Evolutionary conservation across 1,284 basidiomycete species (phyloP).

Genomic region (Fistulinella cinereoalba): DNA sequence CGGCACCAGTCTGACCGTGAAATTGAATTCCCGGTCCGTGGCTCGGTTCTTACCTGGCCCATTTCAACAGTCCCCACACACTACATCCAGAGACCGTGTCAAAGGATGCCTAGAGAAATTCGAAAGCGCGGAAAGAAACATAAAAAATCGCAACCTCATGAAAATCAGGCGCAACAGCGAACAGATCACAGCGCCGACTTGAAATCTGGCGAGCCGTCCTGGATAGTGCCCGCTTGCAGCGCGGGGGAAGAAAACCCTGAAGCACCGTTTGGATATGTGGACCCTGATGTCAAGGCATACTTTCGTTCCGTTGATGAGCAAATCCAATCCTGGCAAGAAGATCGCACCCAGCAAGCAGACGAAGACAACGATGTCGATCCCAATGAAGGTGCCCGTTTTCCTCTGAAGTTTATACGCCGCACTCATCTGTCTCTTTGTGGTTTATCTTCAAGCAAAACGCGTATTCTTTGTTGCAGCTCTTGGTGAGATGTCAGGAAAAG

Average conservation of each 20-base stretch:
- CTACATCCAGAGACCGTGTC: neutral
- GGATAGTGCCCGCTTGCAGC: conserved; percentile 53
- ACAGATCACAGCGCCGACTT: conserved; percentile 16
- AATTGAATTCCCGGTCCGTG: no score
- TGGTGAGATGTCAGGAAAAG: conserved; percentile 80
- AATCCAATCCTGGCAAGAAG: conserved; percentile 80
- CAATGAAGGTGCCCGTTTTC: conserved; percentile 63
- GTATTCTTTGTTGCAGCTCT: conserved; percentile 84
- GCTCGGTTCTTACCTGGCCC: no score
- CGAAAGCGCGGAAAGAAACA: conserved; percentile 75
- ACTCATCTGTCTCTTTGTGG: no score
- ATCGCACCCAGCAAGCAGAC: conserved; percentile 33
- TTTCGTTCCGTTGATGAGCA: conserved; percentile 85
- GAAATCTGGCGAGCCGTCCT: conserved; percentile 49
- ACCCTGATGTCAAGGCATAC: conserved; percentile 87
- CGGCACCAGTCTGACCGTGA: no score
- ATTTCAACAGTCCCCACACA: no score
- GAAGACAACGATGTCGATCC: conserved; percentile 57
- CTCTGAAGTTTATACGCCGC: neutral
- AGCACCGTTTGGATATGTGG: conserved; percentile 84
- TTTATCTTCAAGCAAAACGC: conserved; percentile 83
- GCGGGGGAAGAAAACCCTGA: conserved; percentile 52
- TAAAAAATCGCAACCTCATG: conserved; percentile 47
- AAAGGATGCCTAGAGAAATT: conserved; percentile 63
- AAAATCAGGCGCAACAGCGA: conserved; percentile 16